Conservation (phyloP, 169 alveolate genomes). For the Plasmodium malariae region DNA sequence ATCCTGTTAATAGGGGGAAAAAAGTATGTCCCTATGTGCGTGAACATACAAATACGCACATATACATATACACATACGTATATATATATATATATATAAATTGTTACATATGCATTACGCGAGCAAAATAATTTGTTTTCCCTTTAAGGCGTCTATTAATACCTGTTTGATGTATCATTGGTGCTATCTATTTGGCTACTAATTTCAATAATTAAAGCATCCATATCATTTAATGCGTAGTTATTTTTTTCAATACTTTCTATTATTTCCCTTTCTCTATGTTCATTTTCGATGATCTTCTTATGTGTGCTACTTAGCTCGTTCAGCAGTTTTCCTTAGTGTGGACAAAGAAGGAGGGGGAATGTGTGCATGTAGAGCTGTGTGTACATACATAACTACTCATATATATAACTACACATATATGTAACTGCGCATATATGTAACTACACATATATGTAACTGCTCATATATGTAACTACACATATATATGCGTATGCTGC, state of each 20-base stretch:
- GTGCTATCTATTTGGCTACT: constrained; percentile 36
- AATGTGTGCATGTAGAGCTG: neutral
- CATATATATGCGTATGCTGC: neutral
- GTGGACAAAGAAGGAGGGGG: too few species aligned
- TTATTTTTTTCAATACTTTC: constrained; percentile 36
- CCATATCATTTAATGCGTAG: constrained; percentile 4
- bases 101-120: neutral
- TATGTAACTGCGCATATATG: neutral
- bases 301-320: constrained; percentile 23
- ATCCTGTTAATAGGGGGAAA: constrained; percentile 7
- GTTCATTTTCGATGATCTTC: neutral
- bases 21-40: neutral
- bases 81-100: neutral
- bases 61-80: neutral
- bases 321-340: constrained; percentile 57
- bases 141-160: too few species aligned
- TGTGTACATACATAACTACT: neutral
- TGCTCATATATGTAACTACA: neutral
- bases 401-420: neutral
- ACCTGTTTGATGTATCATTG: constrained; percentile 21
- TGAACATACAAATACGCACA: neutral
- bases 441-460: neutral
- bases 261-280: constrained; percentile 37
- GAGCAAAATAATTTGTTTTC: too few species aligned
- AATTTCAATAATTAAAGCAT: constrained; percentile 10